phyloP scores from a whole-genome alignment of 768 basidiomycete genomes.

The Termitomyces sp. region DNA sequence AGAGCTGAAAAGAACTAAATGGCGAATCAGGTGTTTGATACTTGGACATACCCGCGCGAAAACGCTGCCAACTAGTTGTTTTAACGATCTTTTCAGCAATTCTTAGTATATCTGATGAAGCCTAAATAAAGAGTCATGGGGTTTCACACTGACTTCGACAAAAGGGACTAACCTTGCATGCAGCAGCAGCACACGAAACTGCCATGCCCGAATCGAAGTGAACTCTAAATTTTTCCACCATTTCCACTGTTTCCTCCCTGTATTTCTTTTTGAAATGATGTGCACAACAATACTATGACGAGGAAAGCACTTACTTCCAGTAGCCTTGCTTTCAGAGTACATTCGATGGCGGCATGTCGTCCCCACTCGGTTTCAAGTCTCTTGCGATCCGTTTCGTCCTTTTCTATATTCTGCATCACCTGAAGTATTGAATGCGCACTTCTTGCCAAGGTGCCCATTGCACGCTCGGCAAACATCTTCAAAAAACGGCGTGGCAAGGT shows the following conservation, averaged over 20 bases:
- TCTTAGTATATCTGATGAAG: background rate
- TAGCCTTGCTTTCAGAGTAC: background rate
- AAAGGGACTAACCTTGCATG: background rate
- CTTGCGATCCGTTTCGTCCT: background rate
- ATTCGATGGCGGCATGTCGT: background rate
- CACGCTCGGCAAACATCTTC: background rate
- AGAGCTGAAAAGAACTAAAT: background rate
- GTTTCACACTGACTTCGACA: background rate
- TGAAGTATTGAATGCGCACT: background rate
- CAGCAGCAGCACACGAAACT: background rate
- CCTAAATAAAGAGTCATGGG: background rate
- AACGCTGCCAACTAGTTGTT: background rate
- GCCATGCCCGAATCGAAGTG: constrained; percentile 1
- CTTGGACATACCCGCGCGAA: constrained; percentile 1
- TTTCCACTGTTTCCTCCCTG: background rate
- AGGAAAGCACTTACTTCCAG: background rate
- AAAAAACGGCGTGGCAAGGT: background rate
- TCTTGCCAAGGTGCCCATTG: background rate
- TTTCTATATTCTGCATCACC: background rate
- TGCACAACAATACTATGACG: background rate
- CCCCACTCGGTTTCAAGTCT: constrained; percentile 1
- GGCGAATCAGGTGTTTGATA: too few species aligned
- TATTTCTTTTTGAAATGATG: background rate
- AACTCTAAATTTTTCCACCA: background rate
- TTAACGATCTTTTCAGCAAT: background rate